A percentile compares a stretch with the other conserved stretches of the same genome.
phyloP scores from a whole-genome alignment of 2,329 filamentous ascomycete species.

The Graphilbum sp. region DNA sequence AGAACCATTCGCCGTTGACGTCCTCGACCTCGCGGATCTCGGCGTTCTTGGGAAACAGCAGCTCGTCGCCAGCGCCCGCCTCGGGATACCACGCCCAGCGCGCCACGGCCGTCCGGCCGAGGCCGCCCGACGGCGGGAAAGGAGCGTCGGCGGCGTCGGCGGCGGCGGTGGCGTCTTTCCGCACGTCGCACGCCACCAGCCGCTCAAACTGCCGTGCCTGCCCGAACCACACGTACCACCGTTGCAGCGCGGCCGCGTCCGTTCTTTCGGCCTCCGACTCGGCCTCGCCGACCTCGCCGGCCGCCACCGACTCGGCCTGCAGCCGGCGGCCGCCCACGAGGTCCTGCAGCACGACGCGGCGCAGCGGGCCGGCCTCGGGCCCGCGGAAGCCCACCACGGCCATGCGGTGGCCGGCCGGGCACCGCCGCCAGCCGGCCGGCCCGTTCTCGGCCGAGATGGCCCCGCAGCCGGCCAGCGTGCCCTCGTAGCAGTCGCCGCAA shows the following conservation, averaged over 20 bases:
- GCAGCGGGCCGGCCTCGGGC: slow-evolving; percentile 29
- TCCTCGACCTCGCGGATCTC: slow-evolving; percentile 73
- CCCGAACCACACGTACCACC: slow-evolving; percentile 14
- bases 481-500: slow-evolving; percentile 61
- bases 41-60: slow-evolving; percentile 64
- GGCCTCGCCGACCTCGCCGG: no score
- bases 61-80: slow-evolving; percentile 49
- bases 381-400: slow-evolving; percentile 57
- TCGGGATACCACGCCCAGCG: slow-evolving; percentile 67
- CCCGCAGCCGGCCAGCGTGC: slow-evolving; percentile 38
- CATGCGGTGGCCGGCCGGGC: slow-evolving; percentile 70
- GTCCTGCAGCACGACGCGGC: slow-evolving; percentile 51
- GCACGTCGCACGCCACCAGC: slow-evolving; percentile 34
- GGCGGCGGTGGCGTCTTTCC: slow-evolving; percentile 8
- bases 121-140: slow-evolving; percentile 66
- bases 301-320: slow-evolving; percentile 17
- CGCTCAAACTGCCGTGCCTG: slow-evolving; percentile 23
- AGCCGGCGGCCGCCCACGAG: slow-evolving; percentile 63
- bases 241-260: background rate
- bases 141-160: no score
- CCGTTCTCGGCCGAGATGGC: slow-evolving; percentile 64
- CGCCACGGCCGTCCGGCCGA: slow-evolving; percentile 47
- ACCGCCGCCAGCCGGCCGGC: slow-evolving; percentile 66
- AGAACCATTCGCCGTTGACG: slow-evolving; percentile 82
- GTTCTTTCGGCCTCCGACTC: no score